Percentiles rank a stretch among this genome's conserved stretches.
These are phyloP conservation scores for Globisporangium abappressorium DNA, from an alignment of 352 stramenopile species.

Conservation along the genomic window DNA sequence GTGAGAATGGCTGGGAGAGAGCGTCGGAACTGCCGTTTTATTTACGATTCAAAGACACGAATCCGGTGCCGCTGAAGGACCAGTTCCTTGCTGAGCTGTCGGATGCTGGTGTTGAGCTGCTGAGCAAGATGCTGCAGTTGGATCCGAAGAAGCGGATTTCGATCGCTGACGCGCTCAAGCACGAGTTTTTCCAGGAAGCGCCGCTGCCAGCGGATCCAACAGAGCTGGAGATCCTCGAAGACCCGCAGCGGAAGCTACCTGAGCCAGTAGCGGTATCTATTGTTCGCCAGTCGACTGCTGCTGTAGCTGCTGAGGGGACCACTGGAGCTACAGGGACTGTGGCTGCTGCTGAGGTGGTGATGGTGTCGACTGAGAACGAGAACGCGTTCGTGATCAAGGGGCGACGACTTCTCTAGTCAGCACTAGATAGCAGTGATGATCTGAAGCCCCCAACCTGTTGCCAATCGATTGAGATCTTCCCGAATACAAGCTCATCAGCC, in stretches of 20 bases:
- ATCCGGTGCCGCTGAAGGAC: constrained; percentile 44
- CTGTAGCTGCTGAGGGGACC: not conserved
- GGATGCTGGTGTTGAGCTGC: constrained; percentile 42
- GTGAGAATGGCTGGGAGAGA: constrained; percentile 59
- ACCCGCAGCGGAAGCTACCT: constrained; percentile 16
- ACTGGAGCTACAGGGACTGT: not conserved
- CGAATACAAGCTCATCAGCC: not conserved
- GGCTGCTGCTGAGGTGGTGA: constrained; percentile 16
- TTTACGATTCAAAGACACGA: constrained; percentile 70
- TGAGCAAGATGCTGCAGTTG: constrained; percentile 46
- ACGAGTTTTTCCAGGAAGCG: constrained; percentile 62
- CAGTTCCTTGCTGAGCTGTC: constrained; percentile 62
- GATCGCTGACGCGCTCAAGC: constrained; percentile 42
- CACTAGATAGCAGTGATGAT: too few relatives aligned
- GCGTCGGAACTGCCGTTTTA: constrained; percentile 63
- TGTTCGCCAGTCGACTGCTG: not conserved
- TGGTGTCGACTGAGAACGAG: constrained; percentile 12
- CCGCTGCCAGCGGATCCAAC: constrained; percentile 23
- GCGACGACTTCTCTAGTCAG: constrained; percentile 37
- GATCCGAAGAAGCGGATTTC: constrained; percentile 66
- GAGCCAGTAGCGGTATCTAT: not conserved
- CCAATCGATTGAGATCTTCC: not conserved
- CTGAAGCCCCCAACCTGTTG: not conserved
- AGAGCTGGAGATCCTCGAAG: constrained; percentile 33
- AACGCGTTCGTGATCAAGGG: constrained; percentile 50